Conservation (phyloP, 441 rosid species). For the Manihot esculenta region DNA sequence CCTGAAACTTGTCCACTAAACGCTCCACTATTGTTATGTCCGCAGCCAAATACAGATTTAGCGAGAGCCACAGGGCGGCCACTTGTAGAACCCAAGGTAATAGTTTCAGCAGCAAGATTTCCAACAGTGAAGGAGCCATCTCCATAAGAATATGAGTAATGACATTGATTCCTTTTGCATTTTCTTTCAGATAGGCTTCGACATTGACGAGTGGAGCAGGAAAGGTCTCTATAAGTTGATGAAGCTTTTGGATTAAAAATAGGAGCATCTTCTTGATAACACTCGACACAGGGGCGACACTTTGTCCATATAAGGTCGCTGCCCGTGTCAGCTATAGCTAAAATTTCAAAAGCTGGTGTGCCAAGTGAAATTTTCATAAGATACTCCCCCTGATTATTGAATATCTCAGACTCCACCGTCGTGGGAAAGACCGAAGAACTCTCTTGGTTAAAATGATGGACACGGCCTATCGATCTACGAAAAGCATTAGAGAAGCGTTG, state of each 20-base stretch:
- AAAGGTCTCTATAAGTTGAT: constrained; percentile 31
- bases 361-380: constrained; percentile 51
- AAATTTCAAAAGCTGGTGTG: constrained; percentile 39
- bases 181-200: not conserved
- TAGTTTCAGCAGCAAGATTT: constrained; percentile 42
- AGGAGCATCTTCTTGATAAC: constrained; percentile 42
- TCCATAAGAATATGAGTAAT: constrained; percentile 42
- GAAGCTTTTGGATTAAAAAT: constrained; percentile 49
- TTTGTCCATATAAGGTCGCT: constrained; percentile 67
- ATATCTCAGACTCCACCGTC: not conserved
- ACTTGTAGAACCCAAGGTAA: constrained; percentile 36
- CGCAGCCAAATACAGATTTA: constrained; percentile 43
- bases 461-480: not conserved
- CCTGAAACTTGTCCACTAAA: constrained; percentile 46
- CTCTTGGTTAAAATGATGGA: constrained; percentile 23
- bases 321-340: constrained; percentile 57
- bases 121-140: constrained; percentile 47
- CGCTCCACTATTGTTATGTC: constrained; percentile 42
- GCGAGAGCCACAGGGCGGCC: constrained; percentile 33
- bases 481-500: constrained; percentile 23
- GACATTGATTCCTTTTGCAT: too few species aligned
- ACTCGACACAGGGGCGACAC: constrained; percentile 52
- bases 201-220: constrained; percentile 19
- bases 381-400: constrained; percentile 41
- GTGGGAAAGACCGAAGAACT: not conserved